phyloP scores from a whole-genome alignment of 352 stramenopile genomes.

The Pythium dissotocum region DNA sequence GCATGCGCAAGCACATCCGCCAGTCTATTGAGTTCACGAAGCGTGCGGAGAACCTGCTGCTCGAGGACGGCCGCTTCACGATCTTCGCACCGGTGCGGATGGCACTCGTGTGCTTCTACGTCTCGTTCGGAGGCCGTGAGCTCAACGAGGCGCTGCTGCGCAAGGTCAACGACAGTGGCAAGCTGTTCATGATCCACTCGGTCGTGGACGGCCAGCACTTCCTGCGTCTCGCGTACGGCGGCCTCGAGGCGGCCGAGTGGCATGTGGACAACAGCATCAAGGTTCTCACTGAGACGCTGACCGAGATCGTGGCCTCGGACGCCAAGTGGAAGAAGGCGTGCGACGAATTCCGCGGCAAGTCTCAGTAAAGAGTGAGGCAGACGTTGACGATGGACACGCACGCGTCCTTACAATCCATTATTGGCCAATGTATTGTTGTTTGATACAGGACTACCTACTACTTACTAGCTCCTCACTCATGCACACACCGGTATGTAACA shows the following conservation, averaged over 20 bases:
- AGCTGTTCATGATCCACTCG: slow-evolving; percentile 67
- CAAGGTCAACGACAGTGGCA: slow-evolving; percentile 55
- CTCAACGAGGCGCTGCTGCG: slow-evolving; percentile 53
- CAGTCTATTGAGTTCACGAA: slow-evolving; percentile 49
- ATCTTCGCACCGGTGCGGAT: slow-evolving; percentile 51
- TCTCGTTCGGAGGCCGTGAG: slow-evolving; percentile 45
- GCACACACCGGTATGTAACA: neutral
- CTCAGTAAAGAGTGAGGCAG: neutral
- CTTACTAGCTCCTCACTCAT: neutral
- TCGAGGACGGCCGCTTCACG: slow-evolving; percentile 48
- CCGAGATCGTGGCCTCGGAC: slow-evolving; percentile 32
- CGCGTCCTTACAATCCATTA: neutral
- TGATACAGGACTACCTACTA: neutral
- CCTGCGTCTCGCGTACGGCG: slow-evolving; percentile 52
- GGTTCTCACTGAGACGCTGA: slow-evolving; percentile 37
- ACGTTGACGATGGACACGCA: neutral
- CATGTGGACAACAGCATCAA: slow-evolving; percentile 47
- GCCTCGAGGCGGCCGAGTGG: slow-evolving; percentile 47
- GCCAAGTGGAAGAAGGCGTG: slow-evolving; percentile 37
- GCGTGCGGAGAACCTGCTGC: slow-evolving; percentile 41
- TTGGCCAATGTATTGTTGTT: neutral
- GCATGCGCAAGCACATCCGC: slow-evolving; percentile 54
- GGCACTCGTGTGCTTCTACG: slow-evolving; percentile 65
- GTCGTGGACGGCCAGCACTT: slow-evolving; percentile 58
- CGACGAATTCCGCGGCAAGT: slow-evolving; percentile 6